Evolutionary conservation across 2,329 filamentous ascomycete genomes (phyloP).

Genomic region (Ciborinia camelliae): DNA sequence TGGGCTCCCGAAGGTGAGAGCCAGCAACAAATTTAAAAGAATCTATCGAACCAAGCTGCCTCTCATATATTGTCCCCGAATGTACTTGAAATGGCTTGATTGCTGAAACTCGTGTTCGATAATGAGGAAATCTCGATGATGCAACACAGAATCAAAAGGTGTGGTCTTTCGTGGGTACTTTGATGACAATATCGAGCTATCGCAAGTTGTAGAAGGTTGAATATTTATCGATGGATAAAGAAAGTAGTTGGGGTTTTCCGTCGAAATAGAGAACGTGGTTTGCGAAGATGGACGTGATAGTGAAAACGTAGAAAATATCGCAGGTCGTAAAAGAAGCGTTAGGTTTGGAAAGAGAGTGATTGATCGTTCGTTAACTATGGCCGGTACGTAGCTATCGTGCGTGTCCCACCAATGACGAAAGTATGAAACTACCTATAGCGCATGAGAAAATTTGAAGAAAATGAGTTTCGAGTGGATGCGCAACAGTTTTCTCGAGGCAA

Average conservation of each 20-base stretch:
- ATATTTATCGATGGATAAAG: neutral
- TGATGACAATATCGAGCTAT: neutral
- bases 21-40: conserved; percentile 3
- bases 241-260: neutral
- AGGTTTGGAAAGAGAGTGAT: neutral
- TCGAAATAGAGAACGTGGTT: neutral
- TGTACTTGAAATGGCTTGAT: neutral
- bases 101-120: no score
- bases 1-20: conserved; percentile 3
- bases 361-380: no score
- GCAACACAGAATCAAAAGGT: neutral
- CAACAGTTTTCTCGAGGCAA: neutral
- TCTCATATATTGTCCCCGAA: neutral
- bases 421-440: neutral
- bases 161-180: neutral
- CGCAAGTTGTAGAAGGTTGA: neutral
- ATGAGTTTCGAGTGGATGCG: neutral
- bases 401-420: conserved; percentile 14
- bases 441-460: neutral
- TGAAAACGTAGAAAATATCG: neutral
- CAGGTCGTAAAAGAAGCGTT: neutral
- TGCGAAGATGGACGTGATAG: neutral
- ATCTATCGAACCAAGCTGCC: neutral
- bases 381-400: conserved; percentile 4
- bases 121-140: neutral